Percentiles rank a stretch among this genome's conserved stretches.
phyloP scores from a whole-genome alignment of 495 filamentous ascomycete genomes.

The Neurospora discreta region DNA sequence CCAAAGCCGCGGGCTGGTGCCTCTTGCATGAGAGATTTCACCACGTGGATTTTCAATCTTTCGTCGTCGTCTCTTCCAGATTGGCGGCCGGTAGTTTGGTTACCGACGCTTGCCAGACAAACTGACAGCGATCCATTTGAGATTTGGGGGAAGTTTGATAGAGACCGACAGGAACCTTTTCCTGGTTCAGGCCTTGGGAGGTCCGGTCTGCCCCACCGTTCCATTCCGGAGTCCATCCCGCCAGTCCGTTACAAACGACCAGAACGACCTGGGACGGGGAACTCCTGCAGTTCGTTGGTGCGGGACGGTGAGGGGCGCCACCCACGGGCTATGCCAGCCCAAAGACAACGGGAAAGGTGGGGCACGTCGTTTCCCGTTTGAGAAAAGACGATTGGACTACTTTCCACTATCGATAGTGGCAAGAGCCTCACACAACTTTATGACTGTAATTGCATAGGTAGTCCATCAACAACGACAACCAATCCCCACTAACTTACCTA shows the following conservation, averaged over 20 bases:
- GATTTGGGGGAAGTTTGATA: neutral
- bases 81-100: neutral
- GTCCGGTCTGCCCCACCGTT: neutral
- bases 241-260: neutral
- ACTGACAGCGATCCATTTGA: neutral
- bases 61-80: neutral
- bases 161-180: neutral
- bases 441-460: neutral
- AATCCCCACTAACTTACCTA: neutral
- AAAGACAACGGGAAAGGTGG: neutral
- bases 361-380: neutral
- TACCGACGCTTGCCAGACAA: neutral
- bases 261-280: neutral
- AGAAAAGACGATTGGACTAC: neutral
- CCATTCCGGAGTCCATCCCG: no score
- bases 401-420: neutral
- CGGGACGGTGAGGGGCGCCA: neutral
- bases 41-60: neutral
- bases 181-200: neutral
- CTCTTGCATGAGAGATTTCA: neutral
- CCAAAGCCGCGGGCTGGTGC: neutral
- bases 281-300: no score
- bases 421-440: neutral
- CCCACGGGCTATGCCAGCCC: neutral
- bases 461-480: neutral